Evolutionary conservation across 2,329 filamentous ascomycete species (phyloP).

Genomic region (Apiospora arundinis): DNA sequence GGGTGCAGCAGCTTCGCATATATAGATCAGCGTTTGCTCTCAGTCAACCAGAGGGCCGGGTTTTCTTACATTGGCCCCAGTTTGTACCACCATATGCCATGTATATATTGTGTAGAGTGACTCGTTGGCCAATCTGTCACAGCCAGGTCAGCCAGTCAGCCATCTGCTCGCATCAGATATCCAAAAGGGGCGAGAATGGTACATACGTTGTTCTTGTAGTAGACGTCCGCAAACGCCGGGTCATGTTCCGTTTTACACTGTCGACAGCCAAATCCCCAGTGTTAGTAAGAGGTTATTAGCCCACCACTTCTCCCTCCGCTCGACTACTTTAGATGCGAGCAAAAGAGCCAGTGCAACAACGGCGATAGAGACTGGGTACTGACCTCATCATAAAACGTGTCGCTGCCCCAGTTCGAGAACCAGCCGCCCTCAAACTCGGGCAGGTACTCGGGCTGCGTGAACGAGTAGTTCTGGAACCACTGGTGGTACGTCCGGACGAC

Average conservation of each 20-base stretch:
- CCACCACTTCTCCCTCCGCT: too few relatives aligned
- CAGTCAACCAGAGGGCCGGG: background rate
- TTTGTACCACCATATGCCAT: constrained; percentile 63
- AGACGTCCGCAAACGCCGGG: constrained; percentile 58
- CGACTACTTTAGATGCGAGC: too few relatives aligned
- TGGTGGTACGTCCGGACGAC: constrained; percentile 60
- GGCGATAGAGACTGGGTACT: background rate
- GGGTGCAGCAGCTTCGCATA: constrained; percentile 45
- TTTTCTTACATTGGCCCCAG: constrained; percentile 55
- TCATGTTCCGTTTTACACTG: constrained; percentile 33
- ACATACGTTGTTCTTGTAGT: constrained; percentile 59
- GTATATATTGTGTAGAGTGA: constrained; percentile 56
- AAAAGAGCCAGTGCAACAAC: background rate
- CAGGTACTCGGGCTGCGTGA: constrained; percentile 58
- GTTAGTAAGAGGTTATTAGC: background rate
- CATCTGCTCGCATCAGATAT: background rate
- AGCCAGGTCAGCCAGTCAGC: too few relatives aligned
- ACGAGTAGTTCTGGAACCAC: constrained; percentile 63
- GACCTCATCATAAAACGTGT: constrained; percentile 54
- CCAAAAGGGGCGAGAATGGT: too few relatives aligned
- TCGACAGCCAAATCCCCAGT: background rate
- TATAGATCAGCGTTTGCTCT: constrained; percentile 17
- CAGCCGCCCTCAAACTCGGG: constrained; percentile 61
- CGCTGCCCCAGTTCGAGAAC: constrained; percentile 59
- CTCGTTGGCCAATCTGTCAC: constrained; percentile 49